Conservation (phyloP, 116 monocot genomes). For the Trichopus zeylanicus region DNA sequence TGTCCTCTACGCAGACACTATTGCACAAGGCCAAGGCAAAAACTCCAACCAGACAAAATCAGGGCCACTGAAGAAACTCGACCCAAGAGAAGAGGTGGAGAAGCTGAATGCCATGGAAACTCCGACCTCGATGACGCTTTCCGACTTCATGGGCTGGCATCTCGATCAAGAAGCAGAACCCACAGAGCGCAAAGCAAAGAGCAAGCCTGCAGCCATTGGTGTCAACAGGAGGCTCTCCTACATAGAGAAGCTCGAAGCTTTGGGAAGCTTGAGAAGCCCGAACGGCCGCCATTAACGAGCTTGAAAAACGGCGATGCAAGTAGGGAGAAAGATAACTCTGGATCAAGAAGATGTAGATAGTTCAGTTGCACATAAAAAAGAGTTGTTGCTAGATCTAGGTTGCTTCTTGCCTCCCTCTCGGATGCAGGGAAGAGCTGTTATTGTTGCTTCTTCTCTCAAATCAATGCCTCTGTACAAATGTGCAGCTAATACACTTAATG, state of each 20-base stretch:
- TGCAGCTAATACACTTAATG: too few relatives aligned
- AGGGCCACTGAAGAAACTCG: constrained; percentile 30
- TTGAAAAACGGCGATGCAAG: too few relatives aligned
- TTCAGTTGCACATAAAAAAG: too few relatives aligned
- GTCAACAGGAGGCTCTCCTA: constrained; percentile 27
- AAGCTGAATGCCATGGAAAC: constrained; percentile 42
- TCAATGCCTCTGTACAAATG: too few relatives aligned
- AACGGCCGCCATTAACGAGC: constrained; percentile 9
- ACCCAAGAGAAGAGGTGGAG: constrained; percentile 47
- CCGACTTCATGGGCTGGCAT: constrained; percentile 77
- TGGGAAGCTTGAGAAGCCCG: constrained; percentile 30
- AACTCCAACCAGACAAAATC: not conserved
- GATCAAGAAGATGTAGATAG: too few relatives aligned
- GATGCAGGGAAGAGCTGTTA: too few relatives aligned
- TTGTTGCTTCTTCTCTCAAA: too few relatives aligned
- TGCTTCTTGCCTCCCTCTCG: too few relatives aligned
- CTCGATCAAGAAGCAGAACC: constrained; percentile 22
- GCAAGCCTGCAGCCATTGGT: not conserved
- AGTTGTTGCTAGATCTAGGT: too few relatives aligned
- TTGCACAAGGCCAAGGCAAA: constrained; percentile 20
- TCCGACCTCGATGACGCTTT: constrained; percentile 53
- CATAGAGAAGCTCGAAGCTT: constrained; percentile 25
- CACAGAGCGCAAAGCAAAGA: not conserved
- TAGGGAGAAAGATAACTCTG: too few relatives aligned
- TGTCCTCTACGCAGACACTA: constrained; percentile 44